Evolutionary conservation across 2,329 filamentous ascomycete species (phyloP).

Genomic region (Penicillium sp.): DNA sequence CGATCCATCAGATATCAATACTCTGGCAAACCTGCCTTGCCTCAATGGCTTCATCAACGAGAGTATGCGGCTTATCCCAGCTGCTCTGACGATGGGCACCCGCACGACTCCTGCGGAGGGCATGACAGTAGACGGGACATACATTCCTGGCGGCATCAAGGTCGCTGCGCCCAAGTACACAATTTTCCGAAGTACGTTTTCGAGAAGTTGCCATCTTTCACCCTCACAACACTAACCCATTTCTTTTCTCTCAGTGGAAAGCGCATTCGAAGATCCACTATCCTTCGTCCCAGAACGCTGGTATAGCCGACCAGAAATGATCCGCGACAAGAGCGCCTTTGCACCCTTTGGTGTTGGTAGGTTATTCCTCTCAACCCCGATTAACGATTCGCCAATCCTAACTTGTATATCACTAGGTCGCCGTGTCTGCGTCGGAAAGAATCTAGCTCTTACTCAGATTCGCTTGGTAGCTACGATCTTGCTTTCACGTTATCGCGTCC

Average conservation of each 20-base stretch:
- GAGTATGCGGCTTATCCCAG: conserved; percentile 6
- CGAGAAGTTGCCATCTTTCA: neutral
- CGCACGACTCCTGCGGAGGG: conserved; percentile 9
- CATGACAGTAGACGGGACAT: conserved; percentile 9
- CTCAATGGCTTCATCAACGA: conserved; percentile 13
- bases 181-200: conserved; percentile 9
- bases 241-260: neutral
- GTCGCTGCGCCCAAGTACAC: conserved; percentile 11
- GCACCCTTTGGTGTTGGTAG: conserved; percentile 4
- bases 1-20: conserved; percentile 1
- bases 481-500: neutral
- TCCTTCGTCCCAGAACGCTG: conserved; percentile 10
- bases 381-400: neutral
- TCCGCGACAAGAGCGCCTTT: conserved; percentile 9
- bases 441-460: conserved; percentile 13
- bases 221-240: neutral
- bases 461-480: conserved; percentile 4
- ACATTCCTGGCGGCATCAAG: conserved; percentile 11
- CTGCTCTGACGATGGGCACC: conserved; percentile 6
- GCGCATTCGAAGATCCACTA: conserved; percentile 1
- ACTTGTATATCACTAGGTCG: neutral
- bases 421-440: conserved; percentile 11
- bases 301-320: conserved; percentile 8
- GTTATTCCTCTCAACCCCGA: neutral
- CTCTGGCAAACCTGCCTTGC: neutral